phyloP scores from a whole-genome alignment of 306 rosid species.

The Corylus heterophylla region DNA sequence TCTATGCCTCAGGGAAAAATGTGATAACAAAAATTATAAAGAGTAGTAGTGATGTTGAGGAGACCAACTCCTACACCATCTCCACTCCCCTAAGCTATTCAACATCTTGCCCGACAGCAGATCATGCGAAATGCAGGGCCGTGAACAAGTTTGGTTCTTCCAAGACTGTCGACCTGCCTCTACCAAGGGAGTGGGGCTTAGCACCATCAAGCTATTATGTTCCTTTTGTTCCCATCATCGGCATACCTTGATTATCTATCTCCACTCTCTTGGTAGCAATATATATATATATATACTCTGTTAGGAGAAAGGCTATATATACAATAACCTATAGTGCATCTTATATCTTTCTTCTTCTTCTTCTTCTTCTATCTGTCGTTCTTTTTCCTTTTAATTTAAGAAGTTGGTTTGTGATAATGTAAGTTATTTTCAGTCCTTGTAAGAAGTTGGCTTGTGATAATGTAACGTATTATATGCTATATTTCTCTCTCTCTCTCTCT shows the following conservation, averaged over 20 bases:
- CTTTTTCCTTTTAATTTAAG: background rate
- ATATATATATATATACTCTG: background rate
- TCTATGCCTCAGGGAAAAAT: slow-evolving; percentile 49
- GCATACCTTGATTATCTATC: slow-evolving; percentile 63
- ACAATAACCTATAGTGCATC: background rate
- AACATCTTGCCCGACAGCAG: slow-evolving; percentile 52
- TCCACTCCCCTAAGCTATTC: slow-evolving; percentile 61
- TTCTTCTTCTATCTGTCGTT: background rate
- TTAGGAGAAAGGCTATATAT: background rate
- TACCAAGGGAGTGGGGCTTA: slow-evolving; percentile 83
- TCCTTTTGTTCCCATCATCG: slow-evolving; percentile 85
- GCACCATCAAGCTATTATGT: slow-evolving; percentile 74
- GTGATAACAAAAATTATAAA: slow-evolving; percentile 44
- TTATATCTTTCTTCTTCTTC: background rate
- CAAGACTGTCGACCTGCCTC: slow-evolving; percentile 61
- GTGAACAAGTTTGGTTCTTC: slow-evolving; percentile 45
- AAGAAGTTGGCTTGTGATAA: too few relatives aligned
- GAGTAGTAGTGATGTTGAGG: slow-evolving; percentile 12
- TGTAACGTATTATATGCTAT: too few relatives aligned
- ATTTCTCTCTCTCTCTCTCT: too few relatives aligned
- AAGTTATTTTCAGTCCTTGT: too few relatives aligned
- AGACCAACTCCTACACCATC: slow-evolving; percentile 42
- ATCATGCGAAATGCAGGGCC: slow-evolving; percentile 30
- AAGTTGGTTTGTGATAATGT: too few relatives aligned
- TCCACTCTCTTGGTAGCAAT: background rate